Evolutionary conservation across 2,329 filamentous ascomycete genomes (phyloP).

Genomic region (Knoxdaviesia capensis): DNA sequence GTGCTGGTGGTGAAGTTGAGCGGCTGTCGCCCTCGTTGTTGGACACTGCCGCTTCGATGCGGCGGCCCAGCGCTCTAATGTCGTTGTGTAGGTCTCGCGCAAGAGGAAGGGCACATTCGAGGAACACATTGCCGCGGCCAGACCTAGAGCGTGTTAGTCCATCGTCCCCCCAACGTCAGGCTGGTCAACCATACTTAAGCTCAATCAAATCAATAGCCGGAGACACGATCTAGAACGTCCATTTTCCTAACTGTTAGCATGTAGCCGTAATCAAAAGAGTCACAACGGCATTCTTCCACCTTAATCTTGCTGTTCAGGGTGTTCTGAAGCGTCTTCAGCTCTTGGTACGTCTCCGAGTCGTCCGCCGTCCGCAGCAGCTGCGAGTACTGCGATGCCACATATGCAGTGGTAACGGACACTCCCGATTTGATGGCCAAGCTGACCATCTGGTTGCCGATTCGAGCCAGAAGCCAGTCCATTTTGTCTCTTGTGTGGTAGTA

Average conservation of each 20-base stretch:
- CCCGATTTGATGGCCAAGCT: conserved; percentile 84
- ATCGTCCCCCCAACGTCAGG: neutral
- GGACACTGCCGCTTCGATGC: conserved; percentile 48
- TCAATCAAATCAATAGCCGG: conserved; percentile 86
- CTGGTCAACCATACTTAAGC: conserved; percentile 40
- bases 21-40: conserved; percentile 27
- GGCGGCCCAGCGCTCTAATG: conserved; percentile 59
- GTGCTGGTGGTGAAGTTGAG: too few species aligned
- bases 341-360: conserved; percentile 42
- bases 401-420: conserved; percentile 65
- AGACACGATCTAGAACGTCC: conserved; percentile 46
- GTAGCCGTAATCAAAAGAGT: neutral
- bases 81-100: conserved; percentile 70
- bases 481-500: neutral
- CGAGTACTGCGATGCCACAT: conserved; percentile 66
- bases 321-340: conserved; percentile 52
- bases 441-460: conserved; percentile 50
- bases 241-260: neutral
- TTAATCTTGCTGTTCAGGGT: conserved; percentile 68
- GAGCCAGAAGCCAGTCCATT: conserved; percentile 49
- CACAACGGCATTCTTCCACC: neutral
- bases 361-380: conserved; percentile 61
- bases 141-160: conserved; percentile 15
- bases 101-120: conserved; percentile 69
- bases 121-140: conserved; percentile 31